Evolutionary conservation across 345 rosid genomes (phyloP), one percentile per base, ranked within the genome.

Genomic region (Euclidium syriacum): DNA sequence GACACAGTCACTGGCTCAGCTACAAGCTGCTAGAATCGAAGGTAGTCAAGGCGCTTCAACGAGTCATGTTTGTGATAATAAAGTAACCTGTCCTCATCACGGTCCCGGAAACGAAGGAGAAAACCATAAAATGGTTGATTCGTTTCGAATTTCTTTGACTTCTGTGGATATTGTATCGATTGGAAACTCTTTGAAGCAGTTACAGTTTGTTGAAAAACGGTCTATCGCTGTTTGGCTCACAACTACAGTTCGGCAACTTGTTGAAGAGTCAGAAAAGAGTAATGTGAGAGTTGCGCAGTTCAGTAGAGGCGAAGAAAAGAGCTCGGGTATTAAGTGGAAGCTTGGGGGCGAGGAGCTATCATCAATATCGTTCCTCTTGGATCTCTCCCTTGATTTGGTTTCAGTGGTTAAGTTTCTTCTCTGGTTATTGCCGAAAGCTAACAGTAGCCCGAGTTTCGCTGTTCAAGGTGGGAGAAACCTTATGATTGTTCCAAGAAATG

Each of bases 21-120:
- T 94, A 75, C 92, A 91, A 51, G 83, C 96, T 78, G 84, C 90
- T 72, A 81, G 99, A 74, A 90, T 94, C 70, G 97, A 94, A 75
- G 88, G 88, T 79, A 94, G 97, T 79, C 97, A 83, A 75, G 99
- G 97, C 44, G 95, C 96, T 55, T 90, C 99, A 30, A 84, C 97
- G 8, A 94, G 99, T 71, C 99, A 90, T 65, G 79, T 87, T 24
- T 85, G 94, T 79, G 94, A 88, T 65, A 88, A 60, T 47, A 95
- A 83, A 79, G 79, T 79, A 54, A 77, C 51, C 76, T 84, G 95
- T 63, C 88, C 92, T 71, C 95, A 87, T 70, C 96, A 90, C 66
- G 82, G 81, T 71, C 74, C 73, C 58, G 85, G 78, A 57, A 43
- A 43, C 52, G 96, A 92, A 59, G 86, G 82, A 64, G 97, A 87